Evolutionary conservation across 177 flowering plant species (phyloP).

Genomic region (Vitis hybrid): DNA sequence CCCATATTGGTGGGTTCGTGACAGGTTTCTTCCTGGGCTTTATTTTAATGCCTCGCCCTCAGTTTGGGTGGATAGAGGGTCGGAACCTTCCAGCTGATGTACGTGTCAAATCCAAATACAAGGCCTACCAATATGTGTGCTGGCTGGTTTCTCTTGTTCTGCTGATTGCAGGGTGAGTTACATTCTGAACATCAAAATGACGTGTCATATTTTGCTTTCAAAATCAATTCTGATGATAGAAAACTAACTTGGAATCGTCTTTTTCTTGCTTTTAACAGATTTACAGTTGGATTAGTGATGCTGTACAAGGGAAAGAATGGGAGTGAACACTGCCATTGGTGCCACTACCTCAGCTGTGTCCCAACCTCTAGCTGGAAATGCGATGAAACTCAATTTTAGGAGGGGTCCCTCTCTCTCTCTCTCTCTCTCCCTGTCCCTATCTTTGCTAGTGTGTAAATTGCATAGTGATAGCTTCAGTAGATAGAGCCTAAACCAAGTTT

Average conservation of each 20-base stretch:
- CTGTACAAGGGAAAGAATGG: slow-evolving; percentile 68
- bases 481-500: too few relatives aligned
- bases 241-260: too few relatives aligned
- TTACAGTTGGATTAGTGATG: slow-evolving; percentile 63
- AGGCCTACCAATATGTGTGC: slow-evolving; percentile 57
- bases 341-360: slow-evolving; percentile 75
- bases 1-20: slow-evolving; percentile 86
- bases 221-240: too few relatives aligned
- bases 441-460: too few relatives aligned
- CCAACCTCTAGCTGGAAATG: slow-evolving; percentile 80
- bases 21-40: slow-evolving; percentile 82
- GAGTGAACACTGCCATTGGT: slow-evolving; percentile 75
- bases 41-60: slow-evolving; percentile 69
- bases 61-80: slow-evolving; percentile 67
- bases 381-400: slow-evolving; percentile 1
- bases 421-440: too few relatives aligned
- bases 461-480: too few relatives aligned
- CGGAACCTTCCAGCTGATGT: slow-evolving; percentile 37
- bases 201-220: background rate
- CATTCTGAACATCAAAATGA: background rate
- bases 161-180: slow-evolving; percentile 66
- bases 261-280: slow-evolving; percentile 35
- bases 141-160: slow-evolving; percentile 54
- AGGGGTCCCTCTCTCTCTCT: background rate
- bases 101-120: slow-evolving; percentile 56